Conservation (phyloP, 2,329 filamentous ascomycete species). For the Cladosporium sp. region DNA sequence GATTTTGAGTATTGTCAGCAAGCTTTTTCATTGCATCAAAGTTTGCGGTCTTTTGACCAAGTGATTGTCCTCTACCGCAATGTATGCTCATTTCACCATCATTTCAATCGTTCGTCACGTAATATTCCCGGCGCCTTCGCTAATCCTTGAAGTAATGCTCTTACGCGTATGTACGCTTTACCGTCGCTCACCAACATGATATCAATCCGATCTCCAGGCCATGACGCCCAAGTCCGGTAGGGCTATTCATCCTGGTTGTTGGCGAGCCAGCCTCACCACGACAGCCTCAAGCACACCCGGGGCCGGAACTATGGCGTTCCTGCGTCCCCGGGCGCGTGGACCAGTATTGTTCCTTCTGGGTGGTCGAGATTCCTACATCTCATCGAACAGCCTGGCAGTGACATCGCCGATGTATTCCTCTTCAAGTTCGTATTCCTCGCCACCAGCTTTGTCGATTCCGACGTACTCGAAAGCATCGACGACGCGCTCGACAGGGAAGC, state of each 20-base stretch:
- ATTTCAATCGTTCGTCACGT: constrained; percentile 5
- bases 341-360: neutral
- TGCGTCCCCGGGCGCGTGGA: neutral
- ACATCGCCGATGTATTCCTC: constrained; percentile 88
- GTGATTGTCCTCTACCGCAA: neutral
- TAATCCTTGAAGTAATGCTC: constrained; percentile 1
- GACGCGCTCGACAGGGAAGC: constrained; percentile 82
- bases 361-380: constrained; percentile 47
- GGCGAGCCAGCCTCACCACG: too few relatives aligned
- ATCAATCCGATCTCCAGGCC: neutral
- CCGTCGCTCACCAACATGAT: neutral
- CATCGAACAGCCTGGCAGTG: constrained; percentile 76
- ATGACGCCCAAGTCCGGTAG: too few relatives aligned
- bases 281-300: too few relatives aligned
- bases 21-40: neutral
- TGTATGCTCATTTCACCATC: neutral
- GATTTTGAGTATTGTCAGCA: neutral
- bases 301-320: constrained; percentile 10
- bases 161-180: neutral
- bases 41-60: neutral
- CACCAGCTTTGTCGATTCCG: constrained; percentile 73
- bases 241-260: too few relatives aligned
- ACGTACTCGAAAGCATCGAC: constrained; percentile 69
- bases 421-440: constrained; percentile 79
- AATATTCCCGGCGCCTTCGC: constrained; percentile 9